A percentile compares a stretch with the other conserved stretches of the same genome.
phyloP scores from a whole-genome alignment of 495 filamentous ascomycete species.

The Penicillium tannophilum region DNA sequence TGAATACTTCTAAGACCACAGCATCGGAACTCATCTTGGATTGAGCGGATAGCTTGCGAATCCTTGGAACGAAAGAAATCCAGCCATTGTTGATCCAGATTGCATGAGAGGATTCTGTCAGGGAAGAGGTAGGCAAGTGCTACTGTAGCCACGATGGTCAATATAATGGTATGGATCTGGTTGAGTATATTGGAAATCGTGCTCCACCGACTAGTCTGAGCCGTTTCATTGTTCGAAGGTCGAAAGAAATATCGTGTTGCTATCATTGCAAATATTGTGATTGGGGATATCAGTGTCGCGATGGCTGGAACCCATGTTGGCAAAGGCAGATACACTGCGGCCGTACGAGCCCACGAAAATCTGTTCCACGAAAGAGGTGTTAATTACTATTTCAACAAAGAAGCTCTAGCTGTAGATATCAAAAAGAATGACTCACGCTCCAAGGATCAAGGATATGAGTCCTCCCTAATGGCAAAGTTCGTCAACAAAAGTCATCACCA shows the following conservation, averaged over 20 bases:
- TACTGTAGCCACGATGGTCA: conserved; percentile 57
- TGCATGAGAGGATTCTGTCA: conserved; percentile 47
- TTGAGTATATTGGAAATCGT: conserved; percentile 17
- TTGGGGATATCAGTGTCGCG: conserved; percentile 28
- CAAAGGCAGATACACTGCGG: conserved; percentile 27
- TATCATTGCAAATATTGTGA: conserved; percentile 16
- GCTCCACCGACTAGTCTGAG: conserved; percentile 10
- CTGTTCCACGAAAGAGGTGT: conserved; percentile 11
- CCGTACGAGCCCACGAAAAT: conserved; percentile 34
- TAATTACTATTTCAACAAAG: conserved; percentile 8
- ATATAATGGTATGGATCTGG: conserved; percentile 48
- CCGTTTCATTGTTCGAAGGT: neutral
- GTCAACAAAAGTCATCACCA: conserved; percentile 9
- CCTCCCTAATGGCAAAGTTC: conserved; percentile 9
- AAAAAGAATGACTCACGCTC: conserved; percentile 22
- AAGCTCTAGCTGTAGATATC: conserved; percentile 8
- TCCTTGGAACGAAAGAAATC: conserved; percentile 51
- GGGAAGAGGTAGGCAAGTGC: conserved; percentile 56
- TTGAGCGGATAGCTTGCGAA: conserved; percentile 51
- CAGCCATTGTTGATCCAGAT: conserved; percentile 57
- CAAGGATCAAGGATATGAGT: conserved; percentile 21
- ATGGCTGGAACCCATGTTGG: conserved; percentile 28
- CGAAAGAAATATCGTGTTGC: conserved; percentile 10
- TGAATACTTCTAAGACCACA: conserved; percentile 59
- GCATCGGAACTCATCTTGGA: conserved; percentile 66